Evolutionary conservation across 1,139 yeast species (phyloP).

Genomic region (Candida dubliniensis): DNA sequence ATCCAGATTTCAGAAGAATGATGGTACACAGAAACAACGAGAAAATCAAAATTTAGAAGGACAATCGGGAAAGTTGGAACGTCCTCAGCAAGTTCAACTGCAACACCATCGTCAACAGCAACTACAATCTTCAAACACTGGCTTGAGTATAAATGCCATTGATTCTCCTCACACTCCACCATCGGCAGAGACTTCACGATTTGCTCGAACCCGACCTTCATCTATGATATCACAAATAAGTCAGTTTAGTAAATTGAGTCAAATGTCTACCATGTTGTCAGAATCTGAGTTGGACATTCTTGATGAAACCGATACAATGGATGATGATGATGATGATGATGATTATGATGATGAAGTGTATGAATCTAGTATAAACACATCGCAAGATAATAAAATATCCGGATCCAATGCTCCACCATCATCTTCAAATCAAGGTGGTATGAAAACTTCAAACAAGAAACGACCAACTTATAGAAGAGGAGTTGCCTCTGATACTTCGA

Average conservation of each 20-base stretch:
- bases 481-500: slow-evolving; percentile 40
- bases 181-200: slow-evolving; percentile 9
- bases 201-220: slow-evolving; percentile 51
- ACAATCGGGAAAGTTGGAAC: background rate
- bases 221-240: slow-evolving; percentile 68
- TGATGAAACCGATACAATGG: slow-evolving; percentile 50
- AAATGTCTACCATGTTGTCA: slow-evolving; percentile 52
- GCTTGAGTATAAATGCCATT: background rate
- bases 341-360: slow-evolving; percentile 37
- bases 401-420: slow-evolving; percentile 5
- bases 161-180: slow-evolving; percentile 15
- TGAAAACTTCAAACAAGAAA: slow-evolving; percentile 14
- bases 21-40: background rate
- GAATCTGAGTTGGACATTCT: slow-evolving; percentile 45
- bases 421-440: background rate
- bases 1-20: background rate
- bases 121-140: background rate
- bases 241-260: slow-evolving; percentile 55
- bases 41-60: background rate
- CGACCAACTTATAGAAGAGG: slow-evolving; percentile 38
- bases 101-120: slow-evolving; percentile 1
- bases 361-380: slow-evolving; percentile 31
- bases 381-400: slow-evolving; percentile 21
- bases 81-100: background rate
- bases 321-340: slow-evolving; percentile 35